Evolutionary conservation across 169 alveolate species (phyloP).

Genomic region (Plasmodium inui): DNA sequence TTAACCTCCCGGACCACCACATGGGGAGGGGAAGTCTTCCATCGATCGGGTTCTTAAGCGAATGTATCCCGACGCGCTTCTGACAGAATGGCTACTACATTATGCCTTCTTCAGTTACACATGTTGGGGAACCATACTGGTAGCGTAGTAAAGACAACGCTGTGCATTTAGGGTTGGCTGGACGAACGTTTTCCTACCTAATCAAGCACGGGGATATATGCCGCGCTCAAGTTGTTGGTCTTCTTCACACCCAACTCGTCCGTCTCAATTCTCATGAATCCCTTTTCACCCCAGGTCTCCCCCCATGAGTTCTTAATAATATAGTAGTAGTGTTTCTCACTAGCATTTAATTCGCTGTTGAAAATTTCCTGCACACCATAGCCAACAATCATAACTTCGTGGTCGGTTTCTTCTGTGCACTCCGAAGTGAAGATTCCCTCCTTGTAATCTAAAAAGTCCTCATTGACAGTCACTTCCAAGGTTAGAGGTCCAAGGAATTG

Average conservation of each 20-base stretch:
- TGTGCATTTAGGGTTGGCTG: neutral
- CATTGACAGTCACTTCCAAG: conserved; percentile 91
- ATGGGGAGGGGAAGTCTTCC: neutral
- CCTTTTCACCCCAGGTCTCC: conserved; percentile 87
- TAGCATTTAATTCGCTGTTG: conserved; percentile 7
- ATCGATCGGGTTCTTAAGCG: too few species aligned
- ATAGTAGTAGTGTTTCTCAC: conserved; percentile 81
- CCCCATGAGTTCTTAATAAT: conserved; percentile 90
- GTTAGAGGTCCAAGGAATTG: conserved; percentile 85
- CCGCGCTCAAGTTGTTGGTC: conserved; percentile 64
- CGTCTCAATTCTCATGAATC: conserved; percentile 83
- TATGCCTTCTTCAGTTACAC: neutral
- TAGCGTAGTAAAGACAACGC: neutral
- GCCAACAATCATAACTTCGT: conserved; percentile 89
- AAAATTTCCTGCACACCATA: conserved; percentile 79
- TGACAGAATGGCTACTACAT: neutral
- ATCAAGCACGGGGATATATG: neutral
- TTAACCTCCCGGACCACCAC: neutral
- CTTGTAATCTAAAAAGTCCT: conserved; percentile 86
- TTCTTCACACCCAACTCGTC: conserved; percentile 56
- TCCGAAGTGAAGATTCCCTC: conserved; percentile 83
- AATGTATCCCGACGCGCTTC: too few species aligned
- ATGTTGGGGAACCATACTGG: neutral
- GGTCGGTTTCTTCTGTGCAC: conserved; percentile 82
- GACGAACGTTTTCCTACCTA: neutral